phyloP scores from a whole-genome alignment of 1,139 yeast species.

The Chernovozyma aurita region DNA sequence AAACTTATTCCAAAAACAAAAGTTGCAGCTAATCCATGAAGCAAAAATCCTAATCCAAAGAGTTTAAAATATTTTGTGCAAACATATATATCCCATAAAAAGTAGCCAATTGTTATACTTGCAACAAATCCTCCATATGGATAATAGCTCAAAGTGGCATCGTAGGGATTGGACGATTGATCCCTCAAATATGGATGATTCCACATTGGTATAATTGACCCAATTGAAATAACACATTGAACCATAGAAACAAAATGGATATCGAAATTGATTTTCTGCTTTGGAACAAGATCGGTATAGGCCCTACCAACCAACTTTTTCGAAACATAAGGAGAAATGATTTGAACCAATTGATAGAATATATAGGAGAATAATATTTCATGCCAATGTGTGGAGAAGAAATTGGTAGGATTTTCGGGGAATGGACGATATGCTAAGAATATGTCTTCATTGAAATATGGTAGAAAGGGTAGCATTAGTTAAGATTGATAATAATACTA shows the following conservation, averaged over 20 bases:
- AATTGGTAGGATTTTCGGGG: conserved; percentile 30
- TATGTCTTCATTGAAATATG: conserved; percentile 37
- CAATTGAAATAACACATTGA: conserved; percentile 62
- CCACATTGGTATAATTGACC: conserved; percentile 56
- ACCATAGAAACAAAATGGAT: conserved; percentile 87
- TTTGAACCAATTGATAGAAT: conserved; percentile 37
- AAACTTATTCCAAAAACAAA: conserved; percentile 61
- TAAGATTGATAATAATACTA: not conserved
- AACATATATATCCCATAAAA: conserved; percentile 82
- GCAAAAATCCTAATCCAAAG: conserved; percentile 78
- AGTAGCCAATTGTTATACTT: conserved; percentile 77
- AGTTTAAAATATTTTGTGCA: conserved; percentile 55
- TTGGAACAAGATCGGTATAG: conserved; percentile 44
- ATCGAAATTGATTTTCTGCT: conserved; percentile 67
- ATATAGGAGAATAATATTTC: conserved; percentile 39
- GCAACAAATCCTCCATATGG: conserved; percentile 73
- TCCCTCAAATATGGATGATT: conserved; percentile 43
- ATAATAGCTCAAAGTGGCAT: conserved; percentile 57
- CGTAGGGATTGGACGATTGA: conserved; percentile 37
- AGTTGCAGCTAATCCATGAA: conserved; percentile 84
- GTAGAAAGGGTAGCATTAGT: conserved; percentile 11
- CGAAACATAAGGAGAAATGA: conserved; percentile 35
- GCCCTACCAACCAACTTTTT: conserved; percentile 34
- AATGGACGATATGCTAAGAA: conserved; percentile 45
- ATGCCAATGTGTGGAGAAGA: conserved; percentile 48